These are phyloP conservation scores for Chimonanthus praecox DNA, from an alignment of 164 flowering plant species.

Conservation along the genomic window DNA sequence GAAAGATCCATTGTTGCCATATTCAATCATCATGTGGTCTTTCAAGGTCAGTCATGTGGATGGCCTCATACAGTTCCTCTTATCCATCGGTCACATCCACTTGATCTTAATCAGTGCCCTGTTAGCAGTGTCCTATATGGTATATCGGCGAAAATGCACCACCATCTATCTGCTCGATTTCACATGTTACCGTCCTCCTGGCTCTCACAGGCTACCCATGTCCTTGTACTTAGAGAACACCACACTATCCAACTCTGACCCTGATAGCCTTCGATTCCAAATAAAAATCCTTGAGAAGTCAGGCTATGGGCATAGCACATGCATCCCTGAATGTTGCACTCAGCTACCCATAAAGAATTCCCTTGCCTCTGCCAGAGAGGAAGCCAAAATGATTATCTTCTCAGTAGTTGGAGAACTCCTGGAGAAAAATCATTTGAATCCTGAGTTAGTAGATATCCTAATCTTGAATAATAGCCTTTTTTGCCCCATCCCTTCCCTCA, in stretches of 20 bases:
- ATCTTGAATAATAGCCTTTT: conserved; percentile 11
- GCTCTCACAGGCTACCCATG: conserved; percentile 7
- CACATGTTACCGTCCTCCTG: conserved; percentile 21
- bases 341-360: conserved; percentile 8
- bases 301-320: conserved; percentile 17
- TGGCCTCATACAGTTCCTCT: no score
- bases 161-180: conserved; percentile 17
- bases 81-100: no score
- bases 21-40: no score
- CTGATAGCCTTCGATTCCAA: conserved; percentile 8
- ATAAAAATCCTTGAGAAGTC: conserved; percentile 14
- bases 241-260: background rate
- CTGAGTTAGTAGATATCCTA: conserved; percentile 16
- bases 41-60: no score
- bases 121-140: no score
- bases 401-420: conserved; percentile 7
- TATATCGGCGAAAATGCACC: no score
- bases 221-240: conserved; percentile 12
- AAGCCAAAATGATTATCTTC: conserved; percentile 14
- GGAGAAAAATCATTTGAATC: conserved; percentile 1
- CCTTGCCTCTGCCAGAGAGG: conserved; percentile 2
- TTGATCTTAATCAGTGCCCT: no score
- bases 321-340: conserved; percentile 5
- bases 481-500: conserved; percentile 17
- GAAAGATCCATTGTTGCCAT: no score